Percentiles rank a stretch among this genome's conserved stretches.
These are phyloP conservation scores for Fusarium sp. DNA, from an alignment of 2,329 filamentous ascomycete species.

Conservation along the genomic window DNA sequence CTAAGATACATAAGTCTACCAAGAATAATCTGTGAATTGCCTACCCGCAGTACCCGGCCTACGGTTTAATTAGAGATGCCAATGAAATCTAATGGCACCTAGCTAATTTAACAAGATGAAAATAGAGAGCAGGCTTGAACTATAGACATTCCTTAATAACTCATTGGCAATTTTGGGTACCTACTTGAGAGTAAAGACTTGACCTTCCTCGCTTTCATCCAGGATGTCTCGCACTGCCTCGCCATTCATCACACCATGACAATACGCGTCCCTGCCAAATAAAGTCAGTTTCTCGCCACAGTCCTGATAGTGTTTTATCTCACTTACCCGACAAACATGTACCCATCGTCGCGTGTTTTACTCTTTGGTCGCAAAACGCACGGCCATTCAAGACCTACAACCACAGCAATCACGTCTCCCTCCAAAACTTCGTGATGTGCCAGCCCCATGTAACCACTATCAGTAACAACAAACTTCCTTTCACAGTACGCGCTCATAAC, in stretches of 20 bases:
- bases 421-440: slow-evolving; percentile 32
- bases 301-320: too few relatives aligned
- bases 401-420: slow-evolving; percentile 22
- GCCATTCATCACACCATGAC: slow-evolving; percentile 38
- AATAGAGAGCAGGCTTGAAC: too few relatives aligned
- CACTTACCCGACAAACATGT: slow-evolving; percentile 44
- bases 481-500: slow-evolving; percentile 31
- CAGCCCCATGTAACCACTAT: slow-evolving; percentile 39
- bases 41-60: too few relatives aligned
- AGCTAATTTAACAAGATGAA: too few relatives aligned
- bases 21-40: too few relatives aligned
- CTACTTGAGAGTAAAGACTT: slow-evolving; percentile 9
- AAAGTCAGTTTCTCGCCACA: too few relatives aligned
- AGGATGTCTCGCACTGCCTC: slow-evolving; percentile 21
- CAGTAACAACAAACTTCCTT: slow-evolving; percentile 26
- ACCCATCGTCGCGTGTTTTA: slow-evolving; percentile 3
- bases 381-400: slow-evolving; percentile 31
- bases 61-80: too few relatives aligned
- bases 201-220: neutral
- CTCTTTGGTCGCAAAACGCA: slow-evolving; percentile 27
- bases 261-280: slow-evolving; percentile 43
- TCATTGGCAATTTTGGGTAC: too few relatives aligned
- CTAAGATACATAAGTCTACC: too few relatives aligned
- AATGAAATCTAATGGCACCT: too few relatives aligned
- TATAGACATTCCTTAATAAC: too few relatives aligned